phyloP scores from a whole-genome alignment of 129 eudicot genomes.

The Arctium lappa region DNA sequence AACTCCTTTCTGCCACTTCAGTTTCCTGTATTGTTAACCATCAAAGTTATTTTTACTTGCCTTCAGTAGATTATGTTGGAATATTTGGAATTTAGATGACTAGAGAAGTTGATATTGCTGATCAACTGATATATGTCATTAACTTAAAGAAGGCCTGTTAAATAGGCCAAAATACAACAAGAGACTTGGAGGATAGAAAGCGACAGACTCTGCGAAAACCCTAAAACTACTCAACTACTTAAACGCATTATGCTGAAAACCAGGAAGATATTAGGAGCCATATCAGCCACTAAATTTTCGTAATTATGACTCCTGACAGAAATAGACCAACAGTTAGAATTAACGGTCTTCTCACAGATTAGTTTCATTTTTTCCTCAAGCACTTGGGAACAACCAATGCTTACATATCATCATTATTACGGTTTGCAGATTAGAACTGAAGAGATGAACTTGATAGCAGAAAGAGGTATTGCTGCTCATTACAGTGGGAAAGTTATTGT shows the following conservation, averaged over 20 bases:
- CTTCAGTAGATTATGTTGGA: not conserved
- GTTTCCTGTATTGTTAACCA: not conserved
- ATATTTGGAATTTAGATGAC: too few relatives aligned
- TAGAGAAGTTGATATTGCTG: too few relatives aligned
- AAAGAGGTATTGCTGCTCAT: conserved; percentile 97
- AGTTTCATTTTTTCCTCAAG: not conserved
- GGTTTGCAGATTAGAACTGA: conserved; percentile 80
- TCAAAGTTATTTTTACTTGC: not conserved
- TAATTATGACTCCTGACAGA: not conserved
- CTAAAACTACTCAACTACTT: too few relatives aligned
- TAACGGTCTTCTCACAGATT: not conserved
- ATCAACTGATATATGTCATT: too few relatives aligned
- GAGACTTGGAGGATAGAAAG: too few relatives aligned
- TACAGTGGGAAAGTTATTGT: conserved; percentile 80
- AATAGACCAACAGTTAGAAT: not conserved
- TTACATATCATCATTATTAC: not conserved
- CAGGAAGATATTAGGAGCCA: too few relatives aligned
- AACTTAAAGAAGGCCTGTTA: too few relatives aligned
- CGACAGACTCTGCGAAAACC: too few relatives aligned
- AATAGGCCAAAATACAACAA: too few relatives aligned
- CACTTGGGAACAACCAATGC: conserved; percentile 1
- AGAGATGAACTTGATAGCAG: conserved; percentile 97
- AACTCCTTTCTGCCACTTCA: not conserved
- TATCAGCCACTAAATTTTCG: too few relatives aligned
- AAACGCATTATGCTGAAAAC: too few relatives aligned